Conservation (phyloP, 2,329 filamentous ascomycete genomes). For the Massarina eburnea region DNA sequence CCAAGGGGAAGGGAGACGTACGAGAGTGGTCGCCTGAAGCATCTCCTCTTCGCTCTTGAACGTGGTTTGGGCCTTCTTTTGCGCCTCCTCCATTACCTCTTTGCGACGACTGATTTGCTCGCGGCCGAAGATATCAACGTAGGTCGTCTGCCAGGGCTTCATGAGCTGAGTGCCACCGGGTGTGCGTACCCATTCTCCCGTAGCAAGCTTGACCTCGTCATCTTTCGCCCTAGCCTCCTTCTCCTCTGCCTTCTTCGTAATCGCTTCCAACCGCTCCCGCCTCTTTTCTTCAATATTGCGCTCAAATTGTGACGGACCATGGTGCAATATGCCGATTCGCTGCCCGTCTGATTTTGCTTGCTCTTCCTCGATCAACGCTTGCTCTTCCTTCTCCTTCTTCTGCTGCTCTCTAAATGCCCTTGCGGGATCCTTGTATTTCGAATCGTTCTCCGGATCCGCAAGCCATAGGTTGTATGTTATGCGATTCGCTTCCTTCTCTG, state of each 20-base stretch:
- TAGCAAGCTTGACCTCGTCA: conserved; percentile 34
- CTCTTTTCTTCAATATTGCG: conserved; percentile 38
- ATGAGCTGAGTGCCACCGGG: conserved; percentile 38
- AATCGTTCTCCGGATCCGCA: conserved; percentile 41
- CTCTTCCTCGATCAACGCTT: conserved; percentile 18
- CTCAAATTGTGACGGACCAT: conserved; percentile 38
- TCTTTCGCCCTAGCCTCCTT: conserved; percentile 33
- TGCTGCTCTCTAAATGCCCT: conserved; percentile 36
- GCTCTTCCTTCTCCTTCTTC: conserved; percentile 33
- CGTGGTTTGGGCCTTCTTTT: conserved; percentile 22
- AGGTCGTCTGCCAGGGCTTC: conserved; percentile 38
- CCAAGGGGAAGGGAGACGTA: conserved; percentile 18
- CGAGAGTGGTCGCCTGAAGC: conserved; percentile 34
- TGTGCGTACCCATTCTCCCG: conserved; percentile 36
- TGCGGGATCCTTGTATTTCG: conserved; percentile 42
- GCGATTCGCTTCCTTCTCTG: conserved; percentile 41
- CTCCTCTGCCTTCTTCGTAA: conserved; percentile 33
- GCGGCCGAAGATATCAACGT: conserved; percentile 36
- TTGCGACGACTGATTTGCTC: conserved; percentile 34
- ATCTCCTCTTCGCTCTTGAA: conserved; percentile 32
- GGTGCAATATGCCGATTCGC: conserved; percentile 37
- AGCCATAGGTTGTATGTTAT: conserved; percentile 43
- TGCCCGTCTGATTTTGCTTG: conserved; percentile 12
- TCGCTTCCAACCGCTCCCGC: conserved; percentile 28
- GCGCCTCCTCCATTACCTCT: conserved; percentile 30